Base-by-base conservation (phyloP, 352 stramenopile genomes). In the Aphanomyces euteiches region DNA sequence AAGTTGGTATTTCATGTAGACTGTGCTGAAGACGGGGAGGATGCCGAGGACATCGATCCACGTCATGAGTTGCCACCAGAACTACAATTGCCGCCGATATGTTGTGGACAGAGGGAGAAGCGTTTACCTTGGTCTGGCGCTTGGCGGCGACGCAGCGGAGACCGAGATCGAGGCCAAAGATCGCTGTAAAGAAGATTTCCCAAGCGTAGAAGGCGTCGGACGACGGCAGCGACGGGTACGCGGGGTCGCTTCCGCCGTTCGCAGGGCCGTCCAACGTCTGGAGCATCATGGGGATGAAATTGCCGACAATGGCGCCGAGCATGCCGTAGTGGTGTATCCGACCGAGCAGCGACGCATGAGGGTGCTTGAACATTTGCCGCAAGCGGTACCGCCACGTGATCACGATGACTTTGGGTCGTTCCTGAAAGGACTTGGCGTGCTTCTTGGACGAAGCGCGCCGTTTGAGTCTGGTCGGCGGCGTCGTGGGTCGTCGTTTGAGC, bases 81-180 rank as follows among this genome's bases (percentile, higher is more conserved):
- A 70, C 64, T 70, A 70, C 39, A 19, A n/a, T n/a, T 13, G 45
- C n/a, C 19, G 36, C 50, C 45, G 7, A 58, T 43, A 68, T 58
- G 21, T n/a, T 7, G 38, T 53, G n/a, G 13, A 15, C 45, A 38
- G 0, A 19, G 50, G 74, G 68, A 43, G 87, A 75, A 7, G 60
- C 75, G 4, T 83, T 28, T 19, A 87, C 60, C 15, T 67, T 66
- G 43, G 67, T 69, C 38, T 75, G 45, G 47, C 74, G 82, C 47
- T 74, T 74, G 4, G 65, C 72, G 4, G 74, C 45, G 0, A 83
- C 56, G 15, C 78, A 66, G 0, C 82, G 76, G 7, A 75, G 69
- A 1, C 85, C 2, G 19, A 90, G 78, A 50, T 93, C 85, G 7
- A 88, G 65, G 5, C 78, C 80, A 56, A 88, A 93, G 36, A 87